These are phyloP conservation scores for Linum trigynum DNA, from an alignment of 345 rosid species.

Conservation along the genomic window DNA sequence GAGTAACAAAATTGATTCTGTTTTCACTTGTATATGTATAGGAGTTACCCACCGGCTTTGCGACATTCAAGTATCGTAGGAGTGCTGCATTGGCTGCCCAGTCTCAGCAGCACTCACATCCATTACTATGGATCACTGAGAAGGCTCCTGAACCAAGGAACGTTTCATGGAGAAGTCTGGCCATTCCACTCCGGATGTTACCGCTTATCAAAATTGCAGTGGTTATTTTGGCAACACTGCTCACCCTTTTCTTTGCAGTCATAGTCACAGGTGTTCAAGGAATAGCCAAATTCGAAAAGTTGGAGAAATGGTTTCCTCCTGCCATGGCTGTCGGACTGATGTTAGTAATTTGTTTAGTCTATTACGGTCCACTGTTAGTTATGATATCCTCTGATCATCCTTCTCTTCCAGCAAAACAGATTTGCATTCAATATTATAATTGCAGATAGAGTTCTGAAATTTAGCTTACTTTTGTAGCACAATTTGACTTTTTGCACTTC, in stretches of 20 bases:
- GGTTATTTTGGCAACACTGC: slow-evolving; percentile 61
- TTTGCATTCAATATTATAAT: too few relatives aligned
- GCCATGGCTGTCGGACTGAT: slow-evolving; percentile 67
- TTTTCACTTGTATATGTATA: slow-evolving; percentile 15
- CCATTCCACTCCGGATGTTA: slow-evolving; percentile 39
- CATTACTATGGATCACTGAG: slow-evolving; percentile 63
- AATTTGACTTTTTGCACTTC: slow-evolving; percentile 12
- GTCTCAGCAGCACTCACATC: slow-evolving; percentile 78
- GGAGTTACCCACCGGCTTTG: slow-evolving; percentile 87
- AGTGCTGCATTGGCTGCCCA: slow-evolving; percentile 68
- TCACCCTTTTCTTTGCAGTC: slow-evolving; percentile 75
- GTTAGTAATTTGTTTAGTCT: slow-evolving; percentile 27
- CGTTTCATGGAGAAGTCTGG: slow-evolving; percentile 66
- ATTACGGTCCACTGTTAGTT: neutral
- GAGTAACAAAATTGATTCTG: neutral
- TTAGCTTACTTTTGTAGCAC: neutral
- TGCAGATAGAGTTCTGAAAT: too few relatives aligned
- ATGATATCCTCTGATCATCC: too few relatives aligned
- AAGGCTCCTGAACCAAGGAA: slow-evolving; percentile 84
- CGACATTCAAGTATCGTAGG: slow-evolving; percentile 61
- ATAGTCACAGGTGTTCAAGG: slow-evolving; percentile 95
- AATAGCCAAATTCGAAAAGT: slow-evolving; percentile 74
- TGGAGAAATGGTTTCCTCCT: slow-evolving; percentile 84
- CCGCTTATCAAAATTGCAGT: slow-evolving; percentile 59
- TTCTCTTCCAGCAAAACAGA: too few relatives aligned